These are phyloP conservation scores for Gymnopus androsaceus DNA, from an alignment of 1,284 basidiomycete genomes.

Conservation along the genomic window DNA sequence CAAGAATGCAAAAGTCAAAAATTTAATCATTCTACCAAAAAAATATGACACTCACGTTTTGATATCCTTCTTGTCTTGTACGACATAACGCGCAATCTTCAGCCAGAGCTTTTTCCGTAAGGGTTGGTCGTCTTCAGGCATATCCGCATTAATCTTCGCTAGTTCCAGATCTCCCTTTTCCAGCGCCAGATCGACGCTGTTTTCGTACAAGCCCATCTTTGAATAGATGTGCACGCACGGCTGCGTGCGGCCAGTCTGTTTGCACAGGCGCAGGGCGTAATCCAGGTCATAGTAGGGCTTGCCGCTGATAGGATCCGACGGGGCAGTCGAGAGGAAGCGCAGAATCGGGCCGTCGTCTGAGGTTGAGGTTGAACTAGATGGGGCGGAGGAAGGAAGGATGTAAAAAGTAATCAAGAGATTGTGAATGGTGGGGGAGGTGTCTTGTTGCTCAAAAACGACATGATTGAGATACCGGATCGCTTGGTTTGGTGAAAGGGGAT, in stretches of 20 bases:
- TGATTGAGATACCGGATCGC: constrained; percentile 88
- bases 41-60: constrained; percentile 75
- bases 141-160: constrained; percentile 91
- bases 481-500: constrained; percentile 77
- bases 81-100: constrained; percentile 96
- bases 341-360: constrained; percentile 82
- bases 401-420: constrained; percentile 93
- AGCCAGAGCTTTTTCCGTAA: constrained; percentile 96
- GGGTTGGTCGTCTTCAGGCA: constrained; percentile 86
- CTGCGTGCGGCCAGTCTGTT: constrained; percentile 78
- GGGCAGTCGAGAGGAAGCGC: constrained; percentile 84
- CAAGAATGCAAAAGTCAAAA: constrained; percentile 12
- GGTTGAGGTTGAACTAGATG: constrained; percentile 27
- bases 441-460: constrained; percentile 78
- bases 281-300: constrained; percentile 96
- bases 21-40: neutral
- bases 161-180: constrained; percentile 92
- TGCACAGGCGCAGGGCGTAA: constrained; percentile 93
- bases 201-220: constrained; percentile 97
- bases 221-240: constrained; percentile 97
- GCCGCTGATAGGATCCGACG: constrained; percentile 79
- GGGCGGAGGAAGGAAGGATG: constrained; percentile 49
- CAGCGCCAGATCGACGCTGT: constrained; percentile 93
- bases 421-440: constrained; percentile 86
- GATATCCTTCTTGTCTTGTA: constrained; percentile 96